A percentile compares a stretch with the other conserved stretches of the same genome.
phyloP scores from a whole-genome alignment of 768 basidiomycete species.

The Psilocybe cubensis region DNA sequence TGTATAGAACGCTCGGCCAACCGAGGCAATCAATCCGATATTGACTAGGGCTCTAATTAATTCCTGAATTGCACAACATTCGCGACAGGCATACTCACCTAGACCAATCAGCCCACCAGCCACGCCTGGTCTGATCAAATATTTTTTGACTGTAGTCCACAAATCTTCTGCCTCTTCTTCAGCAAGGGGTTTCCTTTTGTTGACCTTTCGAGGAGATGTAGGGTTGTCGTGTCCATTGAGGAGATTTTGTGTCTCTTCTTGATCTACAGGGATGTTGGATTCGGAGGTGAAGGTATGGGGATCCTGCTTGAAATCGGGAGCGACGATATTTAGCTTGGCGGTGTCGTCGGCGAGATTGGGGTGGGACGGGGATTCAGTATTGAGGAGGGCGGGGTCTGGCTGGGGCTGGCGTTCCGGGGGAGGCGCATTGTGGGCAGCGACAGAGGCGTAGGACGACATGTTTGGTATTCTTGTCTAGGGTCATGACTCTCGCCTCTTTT shows the following conservation, averaged over 20 bases:
- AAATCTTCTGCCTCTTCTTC: constrained; percentile 56
- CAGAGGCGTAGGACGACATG: constrained; percentile 83
- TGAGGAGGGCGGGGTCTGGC: constrained; percentile 66
- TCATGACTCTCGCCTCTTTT: neutral
- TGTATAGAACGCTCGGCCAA: constrained; percentile 66
- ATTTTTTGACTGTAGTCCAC: constrained; percentile 54
- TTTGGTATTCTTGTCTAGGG: neutral
- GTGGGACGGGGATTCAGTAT: constrained; percentile 47
- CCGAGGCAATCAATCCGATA: constrained; percentile 65
- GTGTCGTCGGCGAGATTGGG: constrained; percentile 45
- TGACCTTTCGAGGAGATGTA: constrained; percentile 22
- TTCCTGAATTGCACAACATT: neutral
- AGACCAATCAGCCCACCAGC: constrained; percentile 75
- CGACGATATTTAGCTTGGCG: constrained; percentile 60
- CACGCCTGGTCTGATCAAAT: constrained; percentile 66
- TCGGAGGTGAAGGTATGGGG: constrained; percentile 40
- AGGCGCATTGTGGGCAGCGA: constrained; percentile 62
- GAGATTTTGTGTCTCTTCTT: neutral
- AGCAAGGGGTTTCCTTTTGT: constrained; percentile 42
- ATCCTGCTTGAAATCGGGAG: constrained; percentile 50
- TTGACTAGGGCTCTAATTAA: constrained; percentile 51
- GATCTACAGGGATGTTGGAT: constrained; percentile 6
- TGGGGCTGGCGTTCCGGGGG: constrained; percentile 57
- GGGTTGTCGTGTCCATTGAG: constrained; percentile 8
- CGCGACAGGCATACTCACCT: constrained; percentile 43